Base-by-base conservation (phyloP, 2,329 filamentous ascomycete species). In the Madurella fahalii region DNA sequence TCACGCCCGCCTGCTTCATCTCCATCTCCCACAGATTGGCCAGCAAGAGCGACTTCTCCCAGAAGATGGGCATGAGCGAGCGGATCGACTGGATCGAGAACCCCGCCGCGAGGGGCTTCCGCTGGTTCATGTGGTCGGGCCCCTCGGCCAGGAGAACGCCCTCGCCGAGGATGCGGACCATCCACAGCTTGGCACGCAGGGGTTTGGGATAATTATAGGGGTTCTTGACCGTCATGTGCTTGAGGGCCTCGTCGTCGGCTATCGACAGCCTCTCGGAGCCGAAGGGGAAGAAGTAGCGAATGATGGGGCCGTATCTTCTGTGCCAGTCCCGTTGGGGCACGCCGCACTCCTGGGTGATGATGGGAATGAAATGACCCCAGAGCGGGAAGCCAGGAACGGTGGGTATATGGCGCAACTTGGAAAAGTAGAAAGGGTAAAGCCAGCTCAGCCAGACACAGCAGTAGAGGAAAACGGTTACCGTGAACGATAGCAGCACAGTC, bases 211-310 rank as follows among this genome's bases (percentile, higher is more conserved):
- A 63, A 53, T 63, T 63, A 54, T 74, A 73, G 0, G 71, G 69
- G 63, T 74, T 72, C 57, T 68, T 68, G 57, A 74, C 64, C 1
- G 72, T 75, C 68, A 76, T 72, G 50, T 76, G 71, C 60, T 72
- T 71, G 44, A 76, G 68, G 15, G 71, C 71, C 47, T 72, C 71
- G 51, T 76, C 72, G 45, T 74, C 72, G 54, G 73, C 72, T 43
- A 76, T 63, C 3, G 73, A 72, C 9, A 76, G 67, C 40, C 74
- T 68, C 61, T 75, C 74, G 20, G 69, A 66, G 47, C 74, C 74
- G 39, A 76, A 72, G 20, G 73, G 74, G 54, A 76, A 76, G 67
- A 73, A 75, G 57, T 76, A 76, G 51, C 74, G 68, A 50, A 76
- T 69, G 44, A 76, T 73, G 31, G 70, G 67, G 15, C 73, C 73